Evolutionary conservation across 805 yeast species (phyloP).

Genomic region (Naumovozyma dairenensis): DNA sequence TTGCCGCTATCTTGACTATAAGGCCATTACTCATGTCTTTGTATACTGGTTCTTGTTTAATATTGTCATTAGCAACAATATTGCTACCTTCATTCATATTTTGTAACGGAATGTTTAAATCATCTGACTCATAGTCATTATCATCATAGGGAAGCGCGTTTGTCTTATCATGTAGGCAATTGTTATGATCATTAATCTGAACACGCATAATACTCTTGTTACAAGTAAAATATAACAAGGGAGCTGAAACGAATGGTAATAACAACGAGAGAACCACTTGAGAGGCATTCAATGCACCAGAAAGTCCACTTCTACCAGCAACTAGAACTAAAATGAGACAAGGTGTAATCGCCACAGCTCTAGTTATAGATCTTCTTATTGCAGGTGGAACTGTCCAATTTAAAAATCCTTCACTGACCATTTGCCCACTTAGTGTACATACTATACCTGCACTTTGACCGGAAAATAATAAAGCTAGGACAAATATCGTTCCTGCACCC

Average conservation of each 20-base stretch:
- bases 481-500: slow-evolving; percentile 75
- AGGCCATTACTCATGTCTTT: slow-evolving; percentile 36
- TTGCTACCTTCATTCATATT: too few species aligned
- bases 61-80: too few species aligned
- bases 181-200: slow-evolving; percentile 18
- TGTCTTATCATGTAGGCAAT: slow-evolving; percentile 5
- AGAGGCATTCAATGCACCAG: slow-evolving; percentile 67
- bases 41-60: slow-evolving; percentile 12
- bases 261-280: slow-evolving; percentile 77
- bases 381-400: slow-evolving; percentile 77
- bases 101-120: too few species aligned
- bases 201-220: slow-evolving; percentile 60
- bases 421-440: slow-evolving; percentile 90
- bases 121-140: too few species aligned
- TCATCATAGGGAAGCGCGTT: too few species aligned
- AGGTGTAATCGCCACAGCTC: slow-evolving; percentile 79
- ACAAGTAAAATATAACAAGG: slow-evolving; percentile 72
- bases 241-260: slow-evolving; percentile 82
- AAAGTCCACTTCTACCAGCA: slow-evolving; percentile 75
- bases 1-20: slow-evolving; percentile 42
- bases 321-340: slow-evolving; percentile 65
- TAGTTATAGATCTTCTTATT: slow-evolving; percentile 65
- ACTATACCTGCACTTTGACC: slow-evolving; percentile 94
- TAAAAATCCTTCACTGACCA: slow-evolving; percentile 87
- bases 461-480: slow-evolving; percentile 72